Conservation (phyloP, 768 basidiomycete genomes). For the Serendipita vermifera region DNA sequence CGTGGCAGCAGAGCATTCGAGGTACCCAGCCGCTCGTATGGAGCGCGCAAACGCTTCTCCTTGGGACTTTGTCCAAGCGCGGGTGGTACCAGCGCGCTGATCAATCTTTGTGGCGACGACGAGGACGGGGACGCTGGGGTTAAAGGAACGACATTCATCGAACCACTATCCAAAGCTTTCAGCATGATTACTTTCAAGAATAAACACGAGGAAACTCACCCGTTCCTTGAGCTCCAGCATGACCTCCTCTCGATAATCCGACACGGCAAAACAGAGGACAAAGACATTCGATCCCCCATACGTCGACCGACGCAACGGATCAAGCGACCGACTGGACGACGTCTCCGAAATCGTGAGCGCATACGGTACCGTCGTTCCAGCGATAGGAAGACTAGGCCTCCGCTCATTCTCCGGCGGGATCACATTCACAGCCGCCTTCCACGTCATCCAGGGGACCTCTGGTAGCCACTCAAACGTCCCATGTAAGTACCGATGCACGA, state of each 20-base stretch:
- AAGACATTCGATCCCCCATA: not conserved
- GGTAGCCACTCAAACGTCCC: conserved; percentile 3
- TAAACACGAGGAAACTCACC: not conserved
- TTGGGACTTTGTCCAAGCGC: conserved; percentile 1
- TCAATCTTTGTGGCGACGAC: conserved; percentile 6
- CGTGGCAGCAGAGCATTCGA: conserved; percentile 1
- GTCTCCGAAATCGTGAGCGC: not conserved
- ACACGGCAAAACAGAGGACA: conserved; percentile 7
- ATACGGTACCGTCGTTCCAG: not conserved
- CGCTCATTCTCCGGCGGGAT: not conserved
- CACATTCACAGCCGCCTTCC: conserved; percentile 8
- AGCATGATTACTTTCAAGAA: too few relatives aligned
- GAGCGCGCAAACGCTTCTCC: not conserved
- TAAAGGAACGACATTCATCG: conserved; percentile 1
- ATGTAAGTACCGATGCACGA: conserved; percentile 7
- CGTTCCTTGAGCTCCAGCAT: not conserved
- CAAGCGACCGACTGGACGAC: not conserved
- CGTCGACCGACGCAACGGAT: conserved; percentile 3
- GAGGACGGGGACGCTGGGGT: not conserved
- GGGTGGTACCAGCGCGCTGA: not conserved
- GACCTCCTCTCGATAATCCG: conserved; percentile 8
- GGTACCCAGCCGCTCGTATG: conserved; percentile 1
- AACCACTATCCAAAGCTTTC: not conserved
- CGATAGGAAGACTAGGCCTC: not conserved
- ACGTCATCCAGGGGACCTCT: conserved; percentile 6